phyloP scores from a whole-genome alignment of 2,329 filamentous ascomycete species.

The Zymoseptoria brevis region DNA sequence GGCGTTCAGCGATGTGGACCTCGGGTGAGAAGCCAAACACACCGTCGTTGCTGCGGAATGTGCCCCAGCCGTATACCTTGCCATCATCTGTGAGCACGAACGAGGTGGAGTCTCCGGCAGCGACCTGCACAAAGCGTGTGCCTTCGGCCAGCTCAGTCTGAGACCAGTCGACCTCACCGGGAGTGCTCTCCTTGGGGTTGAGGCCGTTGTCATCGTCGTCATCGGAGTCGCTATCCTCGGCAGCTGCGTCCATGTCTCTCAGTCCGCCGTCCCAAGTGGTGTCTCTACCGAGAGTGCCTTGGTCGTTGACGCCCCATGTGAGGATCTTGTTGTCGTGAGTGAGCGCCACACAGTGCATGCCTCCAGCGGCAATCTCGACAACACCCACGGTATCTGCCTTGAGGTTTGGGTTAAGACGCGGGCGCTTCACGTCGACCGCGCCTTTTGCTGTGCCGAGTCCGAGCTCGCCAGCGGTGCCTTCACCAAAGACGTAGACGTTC shows the following conservation, averaged over 20 bases:
- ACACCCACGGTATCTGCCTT: slow-evolving; percentile 52
- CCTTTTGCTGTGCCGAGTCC: slow-evolving; percentile 63
- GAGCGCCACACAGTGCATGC: slow-evolving; percentile 72
- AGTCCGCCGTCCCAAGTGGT: slow-evolving; percentile 60
- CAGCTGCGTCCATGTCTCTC: slow-evolving; percentile 45
- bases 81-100: slow-evolving; percentile 71
- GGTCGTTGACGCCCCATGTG: slow-evolving; percentile 83
- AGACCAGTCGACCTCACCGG: slow-evolving; percentile 35
- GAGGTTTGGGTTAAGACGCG: slow-evolving; percentile 59
- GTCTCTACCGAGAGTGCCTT: slow-evolving; percentile 69
- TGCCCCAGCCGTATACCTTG: slow-evolving; percentile 74
- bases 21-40: slow-evolving; percentile 55
- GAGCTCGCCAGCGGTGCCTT: slow-evolving; percentile 73
- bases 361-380: slow-evolving; percentile 68
- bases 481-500: slow-evolving; percentile 73
- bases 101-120: slow-evolving; percentile 65
- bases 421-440: slow-evolving; percentile 64
- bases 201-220: slow-evolving; percentile 53
- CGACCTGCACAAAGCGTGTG: slow-evolving; percentile 59
- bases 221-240: slow-evolving; percentile 49
- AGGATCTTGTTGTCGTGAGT: slow-evolving; percentile 74
- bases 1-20: slow-evolving; percentile 45
- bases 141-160: slow-evolving; percentile 41
- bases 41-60: slow-evolving; percentile 64
- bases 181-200: slow-evolving; percentile 66